These are phyloP conservation scores for Nephelium lappaceum DNA, from an alignment of 345 rosid species.

Conservation along the genomic window DNA sequence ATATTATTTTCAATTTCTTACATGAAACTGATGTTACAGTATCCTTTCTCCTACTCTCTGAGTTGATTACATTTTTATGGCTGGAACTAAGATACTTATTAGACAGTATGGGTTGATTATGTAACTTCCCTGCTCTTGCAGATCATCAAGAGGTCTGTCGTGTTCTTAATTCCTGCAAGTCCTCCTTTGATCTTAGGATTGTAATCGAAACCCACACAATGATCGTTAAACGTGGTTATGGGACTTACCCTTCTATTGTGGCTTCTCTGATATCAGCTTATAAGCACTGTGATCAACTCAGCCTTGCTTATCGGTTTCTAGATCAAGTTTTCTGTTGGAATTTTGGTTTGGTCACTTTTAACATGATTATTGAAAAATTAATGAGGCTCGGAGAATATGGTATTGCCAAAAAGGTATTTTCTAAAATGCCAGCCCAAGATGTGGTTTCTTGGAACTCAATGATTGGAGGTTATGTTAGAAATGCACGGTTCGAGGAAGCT, in stretches of 20 bases:
- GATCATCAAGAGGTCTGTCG: conserved; percentile 44
- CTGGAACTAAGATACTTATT: not conserved
- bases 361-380: conserved; percentile 50
- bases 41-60: not conserved
- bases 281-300: conserved; percentile 38
- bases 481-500: conserved; percentile 59
- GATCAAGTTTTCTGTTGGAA: conserved; percentile 38
- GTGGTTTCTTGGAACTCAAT: conserved; percentile 80
- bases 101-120: not conserved
- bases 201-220: conserved; percentile 53
- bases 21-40: too few relatives aligned
- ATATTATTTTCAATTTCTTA: too few relatives aligned
- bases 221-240: conserved; percentile 59
- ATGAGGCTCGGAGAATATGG: conserved; percentile 53
- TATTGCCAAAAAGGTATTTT: conserved; percentile 59
- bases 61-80: not conserved
- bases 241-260: conserved; percentile 53
- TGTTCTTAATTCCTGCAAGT: conserved; percentile 54
- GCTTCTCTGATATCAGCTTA: conserved; percentile 58
- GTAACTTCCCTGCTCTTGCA: conserved; percentile 8
- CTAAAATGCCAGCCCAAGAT: conserved; percentile 45
- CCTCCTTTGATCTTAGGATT: conserved; percentile 37
- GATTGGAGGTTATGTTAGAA: conserved; percentile 67
- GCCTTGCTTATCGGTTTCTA: conserved; percentile 45
- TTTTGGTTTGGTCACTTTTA: conserved; percentile 39